Evolutionary conservation across 306 rosid genomes (phyloP).

Genomic region (Lupinus albus): DNA sequence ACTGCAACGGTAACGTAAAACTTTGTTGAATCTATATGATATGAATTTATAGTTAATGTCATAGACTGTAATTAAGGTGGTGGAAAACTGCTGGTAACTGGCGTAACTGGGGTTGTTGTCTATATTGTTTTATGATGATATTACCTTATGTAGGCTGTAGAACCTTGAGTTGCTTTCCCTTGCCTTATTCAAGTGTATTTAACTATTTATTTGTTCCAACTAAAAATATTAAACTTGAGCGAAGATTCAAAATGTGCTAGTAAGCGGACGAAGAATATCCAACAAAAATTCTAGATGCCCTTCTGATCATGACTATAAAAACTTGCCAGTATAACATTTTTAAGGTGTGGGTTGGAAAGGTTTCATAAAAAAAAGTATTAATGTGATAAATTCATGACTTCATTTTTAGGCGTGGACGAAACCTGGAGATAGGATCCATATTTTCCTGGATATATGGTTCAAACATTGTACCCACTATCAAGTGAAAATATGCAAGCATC

Average conservation of each 20-base stretch:
- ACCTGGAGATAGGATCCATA: too few species aligned
- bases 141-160: neutral
- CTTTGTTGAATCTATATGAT: too few species aligned
- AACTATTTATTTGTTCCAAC: too few species aligned
- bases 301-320: neutral
- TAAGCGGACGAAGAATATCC: neutral
- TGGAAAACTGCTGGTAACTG: constrained; percentile 26
- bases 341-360: neutral
- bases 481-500: too few species aligned
- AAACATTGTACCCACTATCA: too few species aligned
- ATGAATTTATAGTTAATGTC: constrained; percentile 38
- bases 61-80: constrained; percentile 45
- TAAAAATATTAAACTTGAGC: too few species aligned
- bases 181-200: neutral
- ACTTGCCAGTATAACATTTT: neutral
- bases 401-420: too few species aligned
- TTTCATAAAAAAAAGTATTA: too few species aligned
- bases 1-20: too few species aligned
- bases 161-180: neutral
- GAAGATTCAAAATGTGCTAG: neutral
- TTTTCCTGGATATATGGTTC: too few species aligned
- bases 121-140: constrained; percentile 20
- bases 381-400: neutral
- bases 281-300: neutral
- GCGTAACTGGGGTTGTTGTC: constrained; percentile 1